Percentiles rank a stretch among this genome's conserved stretches.
phyloP scores from a whole-genome alignment of 1,284 basidiomycete species.

The Naganishia cerealis region DNA sequence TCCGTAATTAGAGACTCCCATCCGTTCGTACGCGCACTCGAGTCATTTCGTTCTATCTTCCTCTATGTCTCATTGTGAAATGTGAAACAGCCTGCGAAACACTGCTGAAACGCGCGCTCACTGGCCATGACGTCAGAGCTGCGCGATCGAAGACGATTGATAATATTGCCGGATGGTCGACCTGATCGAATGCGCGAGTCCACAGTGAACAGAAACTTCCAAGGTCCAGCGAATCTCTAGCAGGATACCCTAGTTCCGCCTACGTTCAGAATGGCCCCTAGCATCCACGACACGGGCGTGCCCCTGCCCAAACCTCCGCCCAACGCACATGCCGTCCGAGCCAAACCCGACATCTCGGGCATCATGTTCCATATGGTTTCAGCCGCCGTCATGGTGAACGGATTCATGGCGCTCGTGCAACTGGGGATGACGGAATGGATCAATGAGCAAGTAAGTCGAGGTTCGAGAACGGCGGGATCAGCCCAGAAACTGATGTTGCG shows the following conservation, averaged over 20 bases:
- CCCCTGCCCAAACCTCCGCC: slow-evolving; percentile 27
- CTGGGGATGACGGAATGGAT: slow-evolving; percentile 39
- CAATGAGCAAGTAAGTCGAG: slow-evolving; percentile 40
- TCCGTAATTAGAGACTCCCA: no score
- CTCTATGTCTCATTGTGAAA: background rate
- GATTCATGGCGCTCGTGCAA: slow-evolving; percentile 42
- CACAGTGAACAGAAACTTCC: no score
- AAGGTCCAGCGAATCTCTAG: no score
- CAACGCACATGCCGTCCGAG: slow-evolving; percentile 28
- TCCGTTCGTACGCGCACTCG: no score
- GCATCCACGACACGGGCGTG: slow-evolving; percentile 26
- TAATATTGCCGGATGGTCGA: no score
- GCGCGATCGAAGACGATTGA: no score
- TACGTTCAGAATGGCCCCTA: slow-evolving; percentile 8
- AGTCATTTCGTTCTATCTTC: no score
- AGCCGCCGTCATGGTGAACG: slow-evolving; percentile 48
- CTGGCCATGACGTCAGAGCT: no score
- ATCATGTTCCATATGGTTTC: slow-evolving; percentile 33
- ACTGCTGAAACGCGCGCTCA: background rate
- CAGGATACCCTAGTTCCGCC: background rate
- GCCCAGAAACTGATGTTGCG: background rate
- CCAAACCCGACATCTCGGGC: slow-evolving; percentile 30
- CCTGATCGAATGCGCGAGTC: no score
- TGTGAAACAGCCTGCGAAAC: background rate
- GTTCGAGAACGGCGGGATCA: background rate